Evolutionary conservation across 169 alveolate genomes (phyloP), one percentile per base, ranked within the genome.

Genomic region (Sarcocystis neurona): DNA sequence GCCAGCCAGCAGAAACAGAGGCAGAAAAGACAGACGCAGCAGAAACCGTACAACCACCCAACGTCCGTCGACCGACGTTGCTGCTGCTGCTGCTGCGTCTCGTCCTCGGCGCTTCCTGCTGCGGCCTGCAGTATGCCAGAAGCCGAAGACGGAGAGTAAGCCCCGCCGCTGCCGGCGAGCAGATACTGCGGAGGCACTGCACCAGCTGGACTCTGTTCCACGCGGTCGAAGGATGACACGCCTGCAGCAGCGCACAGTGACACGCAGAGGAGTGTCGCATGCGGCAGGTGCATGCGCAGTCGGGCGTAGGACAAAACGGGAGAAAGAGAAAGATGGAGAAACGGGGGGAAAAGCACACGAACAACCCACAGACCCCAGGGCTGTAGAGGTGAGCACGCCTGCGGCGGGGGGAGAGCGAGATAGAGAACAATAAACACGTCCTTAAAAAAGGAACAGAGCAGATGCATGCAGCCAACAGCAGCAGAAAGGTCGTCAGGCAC

Each of bases 41-140:
- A 15, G 44, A 87, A 87, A 34, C 44, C 86, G 0, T 15, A 27
- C 4, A 87, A 30, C 91, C 91, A 87, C 56, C 75, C 66, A 4
- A 50, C 77, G 53, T 87, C 91, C 56, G 91, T 87, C 18, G 32
- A 58, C 30, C 79, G 56, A 27, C 91, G 77, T 43, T 87, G 77
- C n/a, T n/a, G n/a, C n/a, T n/a, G n/a, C n/a, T n/a, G n/a, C n/a
- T n/a, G 75, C 2, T 23, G 53, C 53, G 34, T 56, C 39, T 8
- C 2, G 2, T 72, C 82, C 12, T 23, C 66, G 30, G 23, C 66
- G 23, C 66, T 53, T 53, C 66, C 66, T 15, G 30, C 66, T 53
- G 66, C 66, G 20, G 58, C 23, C 30, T 43, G 58, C 58, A 72
- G 23, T 1, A 72, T 72, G 53, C 32, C 82, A 39, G 82, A 0